Evolutionary conservation across 1,284 basidiomycete genomes (phyloP).

Genomic region (Papiliotrema flavescens): DNA sequence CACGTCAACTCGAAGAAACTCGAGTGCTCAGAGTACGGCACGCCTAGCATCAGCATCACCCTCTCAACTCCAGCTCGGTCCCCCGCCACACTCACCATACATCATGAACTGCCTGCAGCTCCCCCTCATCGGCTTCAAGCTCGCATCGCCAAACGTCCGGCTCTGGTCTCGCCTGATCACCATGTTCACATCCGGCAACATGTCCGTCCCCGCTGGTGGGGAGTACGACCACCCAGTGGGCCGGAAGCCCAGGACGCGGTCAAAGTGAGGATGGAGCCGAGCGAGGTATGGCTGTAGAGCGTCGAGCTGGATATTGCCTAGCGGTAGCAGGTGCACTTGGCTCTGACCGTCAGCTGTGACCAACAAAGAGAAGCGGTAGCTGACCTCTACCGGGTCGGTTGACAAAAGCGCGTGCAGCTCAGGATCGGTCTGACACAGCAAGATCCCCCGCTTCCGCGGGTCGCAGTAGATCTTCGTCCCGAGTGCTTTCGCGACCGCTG

Average conservation of each 20-base stretch:
- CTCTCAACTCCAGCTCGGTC: neutral
- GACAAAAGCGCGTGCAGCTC: conserved; percentile 79
- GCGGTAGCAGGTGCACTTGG: conserved; percentile 79
- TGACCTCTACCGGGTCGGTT: conserved; percentile 61
- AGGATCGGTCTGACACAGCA: conserved; percentile 74
- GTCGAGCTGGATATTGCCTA: conserved; percentile 74
- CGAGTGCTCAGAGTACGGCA: conserved; percentile 95
- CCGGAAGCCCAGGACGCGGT: conserved; percentile 73
- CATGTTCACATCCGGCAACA: conserved; percentile 59
- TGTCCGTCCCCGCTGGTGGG: conserved; percentile 64
- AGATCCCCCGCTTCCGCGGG: conserved; percentile 69
- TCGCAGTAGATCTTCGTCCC: conserved; percentile 88
- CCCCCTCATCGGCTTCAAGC: conserved; percentile 68
- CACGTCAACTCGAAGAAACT: conserved; percentile 91
- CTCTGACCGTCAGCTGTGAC: conserved; percentile 49
- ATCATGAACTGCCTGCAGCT: conserved; percentile 67
- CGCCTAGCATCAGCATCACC: conserved; percentile 50
- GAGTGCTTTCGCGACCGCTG: conserved; percentile 79
- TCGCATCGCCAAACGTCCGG: conserved; percentile 62
- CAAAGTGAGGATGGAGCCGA: conserved; percentile 68
- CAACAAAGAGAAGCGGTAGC: neutral
- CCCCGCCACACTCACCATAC: conserved; percentile 55
- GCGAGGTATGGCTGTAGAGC: conserved; percentile 73
- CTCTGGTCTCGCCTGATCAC: conserved; percentile 66
- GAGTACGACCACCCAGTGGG: conserved; percentile 94